Conservation (phyloP, 2,329 filamentous ascomycete genomes). For the Fusarium multiceps region DNA sequence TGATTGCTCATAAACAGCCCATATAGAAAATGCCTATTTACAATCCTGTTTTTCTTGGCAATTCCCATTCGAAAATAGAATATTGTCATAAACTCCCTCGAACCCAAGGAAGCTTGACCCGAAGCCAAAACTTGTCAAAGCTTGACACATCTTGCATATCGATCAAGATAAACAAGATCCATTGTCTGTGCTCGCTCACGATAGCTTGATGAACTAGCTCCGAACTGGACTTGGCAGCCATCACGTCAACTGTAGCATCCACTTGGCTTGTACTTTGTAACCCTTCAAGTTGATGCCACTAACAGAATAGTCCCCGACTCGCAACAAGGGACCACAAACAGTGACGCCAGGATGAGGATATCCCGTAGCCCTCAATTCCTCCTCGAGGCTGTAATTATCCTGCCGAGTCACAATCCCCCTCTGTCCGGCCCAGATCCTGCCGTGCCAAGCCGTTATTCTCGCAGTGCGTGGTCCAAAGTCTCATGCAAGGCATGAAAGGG, state of each 20-base stretch:
- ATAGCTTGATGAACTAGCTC: background rate
- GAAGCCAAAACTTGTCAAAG: background rate
- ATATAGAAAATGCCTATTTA: background rate
- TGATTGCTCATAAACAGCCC: accelerated
- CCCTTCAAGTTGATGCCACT: background rate
- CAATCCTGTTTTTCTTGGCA: background rate
- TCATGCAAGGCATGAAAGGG: slow-evolving; percentile 11
- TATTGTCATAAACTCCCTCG: background rate
- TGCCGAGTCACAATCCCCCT: background rate
- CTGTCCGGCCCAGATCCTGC: background rate
- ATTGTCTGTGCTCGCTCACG: background rate
- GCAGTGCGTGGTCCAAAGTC: background rate
- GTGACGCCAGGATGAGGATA: background rate
- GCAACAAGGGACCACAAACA: background rate
- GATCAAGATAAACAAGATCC: background rate
- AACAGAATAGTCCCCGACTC: background rate
- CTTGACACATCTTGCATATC: background rate
- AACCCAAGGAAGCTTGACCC: background rate
- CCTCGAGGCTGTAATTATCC: background rate
- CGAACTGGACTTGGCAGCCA: background rate
- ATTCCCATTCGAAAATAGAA: background rate
- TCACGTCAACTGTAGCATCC: background rate
- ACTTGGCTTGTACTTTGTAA: background rate
- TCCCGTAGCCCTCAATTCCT: background rate
- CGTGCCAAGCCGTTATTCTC: slow-evolving; percentile 13